A percentile compares a stretch with the other conserved stretches of the same genome.
Evolutionary conservation across 2,329 filamentous ascomycete genomes (phyloP).

Genomic region (Penicillium aurantiogriseum): DNA sequence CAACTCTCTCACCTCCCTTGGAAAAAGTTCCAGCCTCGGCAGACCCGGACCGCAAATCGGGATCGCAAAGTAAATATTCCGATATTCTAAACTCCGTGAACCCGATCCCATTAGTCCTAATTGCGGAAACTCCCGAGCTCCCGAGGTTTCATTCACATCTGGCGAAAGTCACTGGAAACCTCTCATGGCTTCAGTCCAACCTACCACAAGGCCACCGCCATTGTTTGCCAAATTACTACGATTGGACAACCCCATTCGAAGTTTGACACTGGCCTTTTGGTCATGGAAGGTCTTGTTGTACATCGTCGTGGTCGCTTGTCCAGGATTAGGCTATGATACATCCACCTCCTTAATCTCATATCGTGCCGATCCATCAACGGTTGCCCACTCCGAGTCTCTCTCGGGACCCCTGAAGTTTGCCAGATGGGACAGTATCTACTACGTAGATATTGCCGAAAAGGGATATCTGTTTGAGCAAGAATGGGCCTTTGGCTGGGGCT

Average conservation of each 20-base stretch:
- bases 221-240: constrained; percentile 22
- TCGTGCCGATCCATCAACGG: constrained; percentile 7
- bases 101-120: not conserved
- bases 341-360: constrained; percentile 54
- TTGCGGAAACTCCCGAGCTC: not conserved
- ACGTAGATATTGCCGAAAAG: constrained; percentile 52
- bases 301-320: constrained; percentile 49
- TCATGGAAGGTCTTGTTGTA: constrained; percentile 59
- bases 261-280: constrained; percentile 45
- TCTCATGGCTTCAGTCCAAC: constrained; percentile 16
- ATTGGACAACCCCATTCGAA: constrained; percentile 32
- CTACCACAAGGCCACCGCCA: constrained; percentile 9
- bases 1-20: not conserved
- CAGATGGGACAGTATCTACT: constrained; percentile 65
- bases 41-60: not conserved
- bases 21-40: not conserved
- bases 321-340: constrained; percentile 63
- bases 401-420: constrained; percentile 47
- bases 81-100: not conserved
- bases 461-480: constrained; percentile 63
- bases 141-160: not conserved
- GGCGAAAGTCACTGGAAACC: not conserved
- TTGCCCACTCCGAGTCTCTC: constrained; percentile 13
- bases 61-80: not conserved
- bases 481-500: constrained; percentile 64